Evolutionary conservation across 2,329 filamentous ascomycete species (phyloP), one percentile per base, ranked within the genome.

Genomic region (Neofusicoccum umdonicola): DNA sequence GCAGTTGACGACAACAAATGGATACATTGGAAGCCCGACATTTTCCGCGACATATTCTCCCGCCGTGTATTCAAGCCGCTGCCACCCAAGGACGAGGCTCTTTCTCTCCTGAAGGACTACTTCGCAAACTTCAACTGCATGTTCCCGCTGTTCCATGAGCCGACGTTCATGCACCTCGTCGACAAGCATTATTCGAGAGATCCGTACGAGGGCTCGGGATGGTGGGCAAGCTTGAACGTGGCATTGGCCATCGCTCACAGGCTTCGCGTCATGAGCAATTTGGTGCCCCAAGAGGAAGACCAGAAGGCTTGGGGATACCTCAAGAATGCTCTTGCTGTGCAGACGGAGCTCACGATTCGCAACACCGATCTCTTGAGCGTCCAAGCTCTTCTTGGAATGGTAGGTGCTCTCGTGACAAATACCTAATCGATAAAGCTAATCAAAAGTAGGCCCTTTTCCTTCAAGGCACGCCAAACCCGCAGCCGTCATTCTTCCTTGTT

Each of bases 81-180:
- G 37, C 95, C 95, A 2, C 83, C 91, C 0, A 96, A 96, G 77
- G 84, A 88, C n/a, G 93, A 97, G 78, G 92, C 93, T 0, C 77
- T 96, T 67, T 96, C 92, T 1, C 81, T 98, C 42, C 86, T 97
- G 66, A 92, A 90, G 77, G 95, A 99, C 77, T 99, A 90, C 73
- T 99, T 99, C 70, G 92, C 96, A 73, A 97, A 97, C 79, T 98
- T 99, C 84, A 99, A 99, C 81, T 95, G 92, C 86, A 94, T 98
- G 86, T 97, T 98, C 74, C 95, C 95, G 5, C 83, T 99, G 3
- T 99, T 97, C 73, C 95, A 99, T 77, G 93, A 97, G 76, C 93
- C 94, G 1, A 98, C 95, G 0, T 99, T 99, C 74, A 98, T 98
- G 92, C 93, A 97, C 74, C 83, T 98, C 4, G 93, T 97, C 37